phyloP scores from a whole-genome alignment of 139 green algal genomes.

The Auxenochlorella protothecoides region DNA sequence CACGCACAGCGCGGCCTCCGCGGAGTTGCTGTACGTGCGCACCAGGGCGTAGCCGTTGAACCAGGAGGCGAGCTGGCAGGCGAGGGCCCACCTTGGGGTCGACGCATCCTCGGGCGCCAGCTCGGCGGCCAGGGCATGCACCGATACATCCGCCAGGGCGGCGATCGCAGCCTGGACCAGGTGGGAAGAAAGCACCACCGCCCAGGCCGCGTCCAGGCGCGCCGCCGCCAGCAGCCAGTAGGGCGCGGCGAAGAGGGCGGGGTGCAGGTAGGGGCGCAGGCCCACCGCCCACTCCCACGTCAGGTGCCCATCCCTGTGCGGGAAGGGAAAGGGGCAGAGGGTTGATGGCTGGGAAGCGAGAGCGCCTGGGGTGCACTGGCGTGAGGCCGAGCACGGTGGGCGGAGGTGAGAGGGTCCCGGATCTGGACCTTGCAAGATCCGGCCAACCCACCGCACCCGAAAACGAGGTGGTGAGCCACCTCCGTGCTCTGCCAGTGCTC shows the following conservation, averaged over 20 bases:
- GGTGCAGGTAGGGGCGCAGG: conserved; percentile 46
- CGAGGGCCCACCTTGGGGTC: conserved; percentile 21
- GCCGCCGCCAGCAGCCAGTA: conserved; percentile 29
- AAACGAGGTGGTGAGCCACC: conserved; percentile 52
- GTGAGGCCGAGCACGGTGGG: neutral
- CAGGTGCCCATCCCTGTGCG: conserved; percentile 47
- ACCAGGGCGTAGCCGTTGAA: conserved; percentile 59
- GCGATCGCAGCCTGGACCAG: conserved; percentile 29
- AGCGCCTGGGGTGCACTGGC: neutral
- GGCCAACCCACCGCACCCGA: conserved; percentile 30
- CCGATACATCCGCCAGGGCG: no score
- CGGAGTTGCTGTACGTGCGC: conserved; percentile 52
- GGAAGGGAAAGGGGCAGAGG: no score
- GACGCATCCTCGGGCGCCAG: no score
- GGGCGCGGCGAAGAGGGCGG: conserved; percentile 41
- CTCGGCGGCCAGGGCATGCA: conserved; percentile 7
- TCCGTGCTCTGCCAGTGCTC: conserved; percentile 66
- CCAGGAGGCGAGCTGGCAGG: conserved; percentile 49
- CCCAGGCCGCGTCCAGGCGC: conserved; percentile 14
- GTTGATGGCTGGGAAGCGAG: neutral
- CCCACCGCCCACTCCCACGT: conserved; percentile 65
- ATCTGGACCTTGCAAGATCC: neutral
- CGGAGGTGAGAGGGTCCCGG: neutral
- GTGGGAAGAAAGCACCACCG: conserved; percentile 19
- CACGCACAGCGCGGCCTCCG: conserved; percentile 33